phyloP scores from a whole-genome alignment of 2,329 filamentous ascomycete species.

The Chaetomium globosum region DNA sequence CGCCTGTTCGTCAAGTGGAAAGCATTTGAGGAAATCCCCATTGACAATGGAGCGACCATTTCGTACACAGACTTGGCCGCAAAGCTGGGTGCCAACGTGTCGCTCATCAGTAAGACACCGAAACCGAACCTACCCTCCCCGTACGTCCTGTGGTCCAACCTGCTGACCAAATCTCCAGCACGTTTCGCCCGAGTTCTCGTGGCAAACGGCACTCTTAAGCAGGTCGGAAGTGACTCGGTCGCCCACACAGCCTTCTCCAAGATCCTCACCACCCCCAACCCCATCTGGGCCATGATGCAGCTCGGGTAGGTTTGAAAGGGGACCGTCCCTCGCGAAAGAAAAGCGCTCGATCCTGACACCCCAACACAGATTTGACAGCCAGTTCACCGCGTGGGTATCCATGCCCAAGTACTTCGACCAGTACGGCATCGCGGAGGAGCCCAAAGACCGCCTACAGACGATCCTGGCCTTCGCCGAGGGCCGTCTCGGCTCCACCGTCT shows the following conservation, averaged over 20 bases:
- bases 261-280: conserved; percentile 24
- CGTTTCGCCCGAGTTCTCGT: conserved; percentile 35
- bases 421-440: conserved; percentile 41
- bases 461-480: conserved; percentile 39
- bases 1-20: conserved; percentile 42
- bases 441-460: conserved; percentile 36
- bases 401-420: conserved; percentile 42
- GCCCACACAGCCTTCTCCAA: conserved; percentile 36
- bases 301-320: conserved; percentile 9
- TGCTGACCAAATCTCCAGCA: conserved; percentile 22
- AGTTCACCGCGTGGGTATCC: conserved; percentile 29
- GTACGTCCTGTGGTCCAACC: not conserved
- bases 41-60: conserved; percentile 32
- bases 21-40: conserved; percentile 42
- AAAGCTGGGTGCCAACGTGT: conserved; percentile 37
- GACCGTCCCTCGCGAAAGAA: not conserved
- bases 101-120: conserved; percentile 37
- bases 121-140: not conserved
- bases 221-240: conserved; percentile 32
- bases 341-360: not conserved
- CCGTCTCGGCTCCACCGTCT: conserved; percentile 40
- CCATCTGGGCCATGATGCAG: conserved; percentile 28
- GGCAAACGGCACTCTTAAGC: conserved; percentile 30
- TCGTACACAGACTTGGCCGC: conserved; percentile 39
- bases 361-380: conserved; percentile 37